These are phyloP conservation scores for Pestalotiopsis sp. DNA, from an alignment of 2,329 filamentous ascomycete genomes.

Conservation along the genomic window DNA sequence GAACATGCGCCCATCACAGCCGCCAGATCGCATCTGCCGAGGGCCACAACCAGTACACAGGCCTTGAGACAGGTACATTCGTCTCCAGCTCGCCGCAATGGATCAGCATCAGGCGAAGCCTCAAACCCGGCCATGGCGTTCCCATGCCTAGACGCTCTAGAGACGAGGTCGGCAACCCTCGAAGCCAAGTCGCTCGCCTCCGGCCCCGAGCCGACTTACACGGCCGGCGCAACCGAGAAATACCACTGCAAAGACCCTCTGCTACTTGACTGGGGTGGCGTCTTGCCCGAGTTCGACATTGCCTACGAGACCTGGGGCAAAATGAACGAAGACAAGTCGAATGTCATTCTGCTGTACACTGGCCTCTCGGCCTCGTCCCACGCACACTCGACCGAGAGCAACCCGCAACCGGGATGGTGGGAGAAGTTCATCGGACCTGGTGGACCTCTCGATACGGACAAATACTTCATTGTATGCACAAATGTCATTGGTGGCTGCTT, in stretches of 20 bases:
- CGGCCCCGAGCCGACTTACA: constrained; percentile 93
- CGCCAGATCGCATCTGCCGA: background rate
- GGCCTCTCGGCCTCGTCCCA: constrained; percentile 97
- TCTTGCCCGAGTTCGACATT: constrained; percentile 85
- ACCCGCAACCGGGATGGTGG: constrained; percentile 95
- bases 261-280: constrained; percentile 90
- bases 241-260: constrained; percentile 78
- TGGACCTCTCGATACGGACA: constrained; percentile 82
- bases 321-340: constrained; percentile 79
- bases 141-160: constrained; percentile 85
- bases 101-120: constrained; percentile 39
- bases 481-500: constrained; percentile 97
- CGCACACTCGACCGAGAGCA: constrained; percentile 86
- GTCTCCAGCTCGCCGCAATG: constrained; percentile 24
- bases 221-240: constrained; percentile 78
- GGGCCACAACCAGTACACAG: constrained; percentile 2
- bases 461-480: constrained; percentile 92
- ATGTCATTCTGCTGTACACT: constrained; percentile 90
- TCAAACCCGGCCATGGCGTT: constrained; percentile 89
- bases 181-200: constrained; percentile 67
- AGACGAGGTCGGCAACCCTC: constrained; percentile 76
- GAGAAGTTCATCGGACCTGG: constrained; percentile 96
- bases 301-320: constrained; percentile 93
- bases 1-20: constrained; percentile 2
- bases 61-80: constrained; percentile 26